Evolutionary conservation across 352 stramenopile species (phyloP).

Genomic region (Pythium insidiosum): DNA sequence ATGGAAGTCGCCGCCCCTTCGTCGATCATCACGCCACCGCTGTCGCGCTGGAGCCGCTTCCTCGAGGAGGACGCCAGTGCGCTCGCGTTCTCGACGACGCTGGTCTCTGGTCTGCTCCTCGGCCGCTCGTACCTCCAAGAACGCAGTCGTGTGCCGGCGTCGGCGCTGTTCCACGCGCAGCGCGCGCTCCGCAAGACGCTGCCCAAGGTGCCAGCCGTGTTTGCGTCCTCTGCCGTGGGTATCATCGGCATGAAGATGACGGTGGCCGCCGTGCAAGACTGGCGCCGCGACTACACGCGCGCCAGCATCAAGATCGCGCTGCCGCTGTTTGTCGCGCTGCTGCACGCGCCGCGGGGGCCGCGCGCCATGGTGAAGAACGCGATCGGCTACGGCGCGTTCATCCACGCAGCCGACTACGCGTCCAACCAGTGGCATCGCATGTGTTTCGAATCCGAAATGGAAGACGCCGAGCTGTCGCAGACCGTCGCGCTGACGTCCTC

Average conservation of each 20-base stretch:
- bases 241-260: slow-evolving; percentile 54
- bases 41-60: slow-evolving; percentile 27
- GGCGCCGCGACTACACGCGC: slow-evolving; percentile 46
- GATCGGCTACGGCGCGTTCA: slow-evolving; percentile 25
- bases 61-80: slow-evolving; percentile 32
- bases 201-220: slow-evolving; percentile 28
- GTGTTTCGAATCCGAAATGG: too few species aligned
- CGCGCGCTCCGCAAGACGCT: slow-evolving; percentile 22
- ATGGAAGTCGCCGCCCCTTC: too few species aligned
- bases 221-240: slow-evolving; percentile 28
- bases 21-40: background rate
- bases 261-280: slow-evolving; percentile 30
- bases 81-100: slow-evolving; percentile 19
- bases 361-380: slow-evolving; percentile 30
- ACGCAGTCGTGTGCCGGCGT: too few species aligned
- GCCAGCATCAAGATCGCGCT: slow-evolving; percentile 42
- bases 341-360: slow-evolving; percentile 32
- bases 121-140: slow-evolving; percentile 25
- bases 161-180: background rate
- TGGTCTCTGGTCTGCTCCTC: slow-evolving; percentile 20
- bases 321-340: slow-evolving; percentile 31
- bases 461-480: too few species aligned
- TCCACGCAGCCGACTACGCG: slow-evolving; percentile 23
- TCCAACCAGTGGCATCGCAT: slow-evolving; percentile 8
- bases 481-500: too few species aligned